These are phyloP conservation scores for Amoebophrya sp. DNA, from an alignment of 169 alveolate genomes.

Conservation along the genomic window DNA sequence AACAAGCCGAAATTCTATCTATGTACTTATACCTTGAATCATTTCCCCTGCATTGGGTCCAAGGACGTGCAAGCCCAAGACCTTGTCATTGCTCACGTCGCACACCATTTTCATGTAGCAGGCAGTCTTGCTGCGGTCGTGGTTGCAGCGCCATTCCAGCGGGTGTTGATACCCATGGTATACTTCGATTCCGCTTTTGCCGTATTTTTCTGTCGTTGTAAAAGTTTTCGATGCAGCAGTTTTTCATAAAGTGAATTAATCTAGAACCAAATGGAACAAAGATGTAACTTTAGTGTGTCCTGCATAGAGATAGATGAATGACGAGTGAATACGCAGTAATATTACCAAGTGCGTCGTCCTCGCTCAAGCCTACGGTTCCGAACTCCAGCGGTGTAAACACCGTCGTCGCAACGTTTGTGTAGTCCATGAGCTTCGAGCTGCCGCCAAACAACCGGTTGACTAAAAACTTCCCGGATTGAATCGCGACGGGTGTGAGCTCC, in stretches of 20 bases:
- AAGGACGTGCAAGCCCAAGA: constrained; percentile 63
- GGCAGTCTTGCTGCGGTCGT: constrained; percentile 61
- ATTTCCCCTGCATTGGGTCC: constrained; percentile 80
- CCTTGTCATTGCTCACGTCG: constrained; percentile 52
- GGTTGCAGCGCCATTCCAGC: constrained; percentile 46
- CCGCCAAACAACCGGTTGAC: constrained; percentile 79
- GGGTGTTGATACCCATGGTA: constrained; percentile 78
- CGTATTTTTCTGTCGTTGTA: constrained; percentile 52
- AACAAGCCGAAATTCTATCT: too few species aligned
- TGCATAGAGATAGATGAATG: too few species aligned
- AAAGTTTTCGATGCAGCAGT: too few species aligned
- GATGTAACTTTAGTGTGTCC: too few species aligned
- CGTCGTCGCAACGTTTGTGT: constrained; percentile 85
- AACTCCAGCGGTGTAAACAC: constrained; percentile 94
- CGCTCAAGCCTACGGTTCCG: constrained; percentile 86
- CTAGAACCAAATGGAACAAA: too few species aligned
- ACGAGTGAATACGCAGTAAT: not conserved
- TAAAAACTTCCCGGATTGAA: constrained; percentile 85
- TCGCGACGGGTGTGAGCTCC: constrained; percentile 95
- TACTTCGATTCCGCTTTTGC: constrained; percentile 63
- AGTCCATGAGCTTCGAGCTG: constrained; percentile 67
- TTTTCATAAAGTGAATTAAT: too few species aligned
- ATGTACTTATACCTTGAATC: constrained; percentile 61
- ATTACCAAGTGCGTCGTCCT: constrained; percentile 76
- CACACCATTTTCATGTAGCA: constrained; percentile 57